Evolutionary conservation across 73 alveolate species (phyloP).

Genomic region (Tetrahymena malaccensis): DNA sequence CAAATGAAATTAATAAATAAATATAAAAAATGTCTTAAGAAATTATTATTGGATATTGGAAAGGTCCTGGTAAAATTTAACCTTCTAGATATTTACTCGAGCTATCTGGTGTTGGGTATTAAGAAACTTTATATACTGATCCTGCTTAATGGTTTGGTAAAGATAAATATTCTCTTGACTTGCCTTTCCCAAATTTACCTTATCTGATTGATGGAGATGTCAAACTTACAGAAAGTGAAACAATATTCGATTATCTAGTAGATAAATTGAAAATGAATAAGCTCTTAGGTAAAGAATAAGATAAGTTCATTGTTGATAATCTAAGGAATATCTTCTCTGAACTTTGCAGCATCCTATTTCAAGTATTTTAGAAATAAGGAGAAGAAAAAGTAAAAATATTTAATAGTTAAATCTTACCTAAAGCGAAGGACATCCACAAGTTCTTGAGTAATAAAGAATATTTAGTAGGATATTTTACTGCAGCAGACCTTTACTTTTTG

Average conservation of each 20-base stretch:
- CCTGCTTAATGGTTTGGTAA: neutral
- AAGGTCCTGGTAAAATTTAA: neutral
- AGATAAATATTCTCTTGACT: neutral
- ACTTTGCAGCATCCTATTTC: neutral
- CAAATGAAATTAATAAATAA: too few species aligned
- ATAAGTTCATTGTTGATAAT: neutral
- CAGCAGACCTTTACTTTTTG: neutral
- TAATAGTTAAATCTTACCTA: neutral
- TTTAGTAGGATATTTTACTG: neutral
- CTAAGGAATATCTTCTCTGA: neutral
- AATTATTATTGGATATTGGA: neutral
- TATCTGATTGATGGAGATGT: neutral
- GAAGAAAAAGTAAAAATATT: neutral
- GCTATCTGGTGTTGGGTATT: neutral
- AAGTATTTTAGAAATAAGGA: neutral
- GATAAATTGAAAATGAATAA: neutral
- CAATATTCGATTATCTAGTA: neutral
- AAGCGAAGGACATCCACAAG: neutral
- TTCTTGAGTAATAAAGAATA: neutral
- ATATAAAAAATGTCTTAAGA: too few species aligned
- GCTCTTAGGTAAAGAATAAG: neutral
- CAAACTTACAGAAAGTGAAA: neutral
- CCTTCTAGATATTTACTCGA: neutral
- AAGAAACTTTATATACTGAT: neutral
- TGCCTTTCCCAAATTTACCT: neutral